A percentile compares a stretch with the other conserved stretches of the same genome.
These are phyloP conservation scores for Gynostemma pentaphyllum DNA, from an alignment of 306 rosid genomes.

Conservation along the genomic window DNA sequence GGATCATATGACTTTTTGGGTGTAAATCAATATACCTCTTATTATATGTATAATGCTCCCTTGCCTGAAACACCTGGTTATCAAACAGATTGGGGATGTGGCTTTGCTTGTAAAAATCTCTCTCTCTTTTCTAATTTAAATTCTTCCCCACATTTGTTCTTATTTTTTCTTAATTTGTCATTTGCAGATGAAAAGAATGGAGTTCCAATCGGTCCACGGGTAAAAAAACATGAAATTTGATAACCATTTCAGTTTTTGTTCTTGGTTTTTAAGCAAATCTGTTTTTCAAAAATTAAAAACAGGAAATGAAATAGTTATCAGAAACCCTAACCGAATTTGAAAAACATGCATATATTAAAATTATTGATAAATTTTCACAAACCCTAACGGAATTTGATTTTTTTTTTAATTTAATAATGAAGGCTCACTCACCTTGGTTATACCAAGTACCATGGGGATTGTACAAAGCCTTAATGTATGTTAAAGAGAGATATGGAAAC, in stretches of 20 bases:
- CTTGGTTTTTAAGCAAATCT: background rate
- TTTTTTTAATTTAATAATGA: too few species aligned
- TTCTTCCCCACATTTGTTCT: background rate
- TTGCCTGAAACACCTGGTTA: conserved; percentile 42
- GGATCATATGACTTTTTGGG: conserved; percentile 71
- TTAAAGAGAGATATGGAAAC: conserved; percentile 64
- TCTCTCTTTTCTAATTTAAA: too few species aligned
- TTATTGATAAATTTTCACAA: too few species aligned
- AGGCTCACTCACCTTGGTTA: conserved; percentile 75
- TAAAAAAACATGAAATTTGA: too few species aligned
- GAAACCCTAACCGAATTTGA: background rate
- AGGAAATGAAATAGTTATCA: background rate
- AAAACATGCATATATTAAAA: background rate
- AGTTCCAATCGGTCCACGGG: conserved; percentile 65
- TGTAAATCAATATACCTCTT: conserved; percentile 70
- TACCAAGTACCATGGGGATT: conserved; percentile 89
- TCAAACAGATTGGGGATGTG: conserved; percentile 67
- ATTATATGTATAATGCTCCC: conserved; percentile 36
- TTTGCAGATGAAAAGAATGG: conserved; percentile 61
- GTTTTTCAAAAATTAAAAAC: too few species aligned
- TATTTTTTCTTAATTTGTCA: background rate
- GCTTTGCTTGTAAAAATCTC: conserved; percentile 55
- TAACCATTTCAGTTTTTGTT: background rate
- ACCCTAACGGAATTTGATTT: background rate
- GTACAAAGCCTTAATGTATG: conserved; percentile 56